Evolutionary conservation across 2,329 filamentous ascomycete genomes (phyloP).

Genomic region (Paecilomyces niveus): DNA sequence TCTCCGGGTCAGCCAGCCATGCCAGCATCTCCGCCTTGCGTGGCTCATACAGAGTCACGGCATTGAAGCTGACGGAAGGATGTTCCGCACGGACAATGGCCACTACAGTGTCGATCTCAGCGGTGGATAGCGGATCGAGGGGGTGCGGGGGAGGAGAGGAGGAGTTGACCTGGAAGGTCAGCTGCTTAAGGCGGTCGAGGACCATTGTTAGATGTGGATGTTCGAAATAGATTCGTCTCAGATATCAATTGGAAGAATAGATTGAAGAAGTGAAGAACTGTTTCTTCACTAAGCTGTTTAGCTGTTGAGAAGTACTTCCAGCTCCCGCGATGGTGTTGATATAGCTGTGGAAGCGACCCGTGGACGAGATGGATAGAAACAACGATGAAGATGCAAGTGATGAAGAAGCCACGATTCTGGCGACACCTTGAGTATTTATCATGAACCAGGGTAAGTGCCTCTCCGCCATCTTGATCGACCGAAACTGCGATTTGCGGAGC

Average conservation of each 20-base stretch:
- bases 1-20: slow-evolving; percentile 64
- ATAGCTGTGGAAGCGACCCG: not conserved
- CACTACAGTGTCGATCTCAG: slow-evolving; percentile 68
- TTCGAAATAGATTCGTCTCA: not conserved
- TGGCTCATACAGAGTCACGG: slow-evolving; percentile 76
- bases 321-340: not conserved
- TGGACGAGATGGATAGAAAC: not conserved
- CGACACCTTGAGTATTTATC: not conserved
- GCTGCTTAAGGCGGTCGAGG: slow-evolving; percentile 57
- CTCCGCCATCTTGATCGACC: not conserved
- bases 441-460: not conserved
- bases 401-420: not conserved
- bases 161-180: slow-evolving; percentile 55
- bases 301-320: not conserved
- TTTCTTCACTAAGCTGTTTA: not conserved
- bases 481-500: not conserved
- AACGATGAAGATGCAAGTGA: not conserved
- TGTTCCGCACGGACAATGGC: slow-evolving; percentile 62
- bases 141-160: slow-evolving; percentile 56
- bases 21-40: slow-evolving; percentile 75
- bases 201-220: slow-evolving; percentile 39
- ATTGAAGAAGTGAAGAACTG: not conserved
- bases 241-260: not conserved
- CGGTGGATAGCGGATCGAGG: slow-evolving; percentile 65
- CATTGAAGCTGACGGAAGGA: slow-evolving; percentile 72